Percentiles rank a stretch among this genome's conserved stretches.
These are phyloP conservation scores for Ganoderma sinense DNA, from an alignment of 1,284 basidiomycete genomes.

Conservation along the genomic window DNA sequence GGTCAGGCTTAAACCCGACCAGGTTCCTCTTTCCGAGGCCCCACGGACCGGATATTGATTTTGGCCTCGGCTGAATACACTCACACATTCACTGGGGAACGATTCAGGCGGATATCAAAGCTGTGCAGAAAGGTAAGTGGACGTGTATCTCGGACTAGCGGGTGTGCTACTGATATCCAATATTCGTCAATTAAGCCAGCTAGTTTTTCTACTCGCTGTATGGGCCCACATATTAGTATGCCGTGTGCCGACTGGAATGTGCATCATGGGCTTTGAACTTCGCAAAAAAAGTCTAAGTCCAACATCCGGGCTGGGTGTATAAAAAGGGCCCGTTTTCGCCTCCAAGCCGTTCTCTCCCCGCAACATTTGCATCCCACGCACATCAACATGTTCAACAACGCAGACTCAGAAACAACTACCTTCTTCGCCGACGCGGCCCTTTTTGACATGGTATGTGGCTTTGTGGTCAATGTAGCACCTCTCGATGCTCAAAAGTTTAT, in stretches of 20 bases:
- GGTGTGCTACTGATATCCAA: background rate
- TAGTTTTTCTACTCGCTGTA: background rate
- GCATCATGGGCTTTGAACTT: background rate
- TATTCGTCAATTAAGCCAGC: background rate
- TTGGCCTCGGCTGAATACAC: background rate
- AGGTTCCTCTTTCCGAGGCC: too few species aligned
- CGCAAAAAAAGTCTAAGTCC: background rate
- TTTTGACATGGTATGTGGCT: constrained; percentile 71
- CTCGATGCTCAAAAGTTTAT: too few species aligned
- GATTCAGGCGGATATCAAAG: background rate
- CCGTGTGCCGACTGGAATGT: background rate
- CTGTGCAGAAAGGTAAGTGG: background rate
- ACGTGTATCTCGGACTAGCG: background rate
- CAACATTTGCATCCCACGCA: background rate
- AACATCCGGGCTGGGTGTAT: background rate
- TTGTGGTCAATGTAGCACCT: too few species aligned
- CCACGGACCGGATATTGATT: background rate
- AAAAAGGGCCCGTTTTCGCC: background rate
- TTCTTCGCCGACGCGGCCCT: constrained; percentile 70
- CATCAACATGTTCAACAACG: constrained; percentile 34
- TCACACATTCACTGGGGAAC: too few species aligned
- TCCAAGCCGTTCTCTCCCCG: background rate
- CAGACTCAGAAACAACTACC: constrained; percentile 26
- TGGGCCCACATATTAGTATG: background rate
- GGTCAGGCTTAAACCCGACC: too few species aligned